Base-by-base conservation (phyloP, 176 grass and related monocot species). In the Phyllostachys edulis region DNA sequence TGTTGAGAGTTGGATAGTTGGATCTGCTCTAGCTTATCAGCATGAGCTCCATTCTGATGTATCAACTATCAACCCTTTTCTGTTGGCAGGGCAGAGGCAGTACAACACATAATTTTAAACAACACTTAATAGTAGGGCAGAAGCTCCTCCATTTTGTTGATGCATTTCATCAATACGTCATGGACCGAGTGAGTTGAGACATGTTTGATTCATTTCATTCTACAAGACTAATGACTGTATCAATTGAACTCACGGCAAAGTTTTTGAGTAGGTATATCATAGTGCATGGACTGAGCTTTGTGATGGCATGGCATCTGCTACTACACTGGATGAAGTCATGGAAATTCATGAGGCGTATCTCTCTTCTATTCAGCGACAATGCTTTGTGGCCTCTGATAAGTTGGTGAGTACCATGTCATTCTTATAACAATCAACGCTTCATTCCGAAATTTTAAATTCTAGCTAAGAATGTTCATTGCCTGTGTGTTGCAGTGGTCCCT, bases 241-340 rank as follows among this genome's bases (percentile, higher is more conserved):
- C 16, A 83, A 24, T 38, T 40, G 17, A 84, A 36, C 80, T 83
- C 18, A 67, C 51, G 71, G 11, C 51, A 82, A 38, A 17, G 37
- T 24, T 56, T 70, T 87, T 76, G 44, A 75, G 44, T 75, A 98
- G 96, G 96, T 96, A 10, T 94, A 93, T 75, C 96, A 95, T 85
- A 95, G 89, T 84, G 96, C 96, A 75, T 95, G 93, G 93, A 95
- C 90, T 63, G 93, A 98, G 80, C 91, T 98, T 32, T 98, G 96
- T 66, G 75, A 82, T 78, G 96, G 91, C 62, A 93, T 95, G 89
- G 83, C 89, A 66, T 83, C 84, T 54, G 91, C 93, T 50, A 80
- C 89, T 68, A 94, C 96, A 32, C 78, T 94, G 81, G 96, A 98
- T 80, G 96, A 98, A 87, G 91, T 94, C 41, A 94, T 98, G 87